Base-by-base conservation (phyloP, 768 basidiomycete genomes). In the Lentinula edodes region DNA sequence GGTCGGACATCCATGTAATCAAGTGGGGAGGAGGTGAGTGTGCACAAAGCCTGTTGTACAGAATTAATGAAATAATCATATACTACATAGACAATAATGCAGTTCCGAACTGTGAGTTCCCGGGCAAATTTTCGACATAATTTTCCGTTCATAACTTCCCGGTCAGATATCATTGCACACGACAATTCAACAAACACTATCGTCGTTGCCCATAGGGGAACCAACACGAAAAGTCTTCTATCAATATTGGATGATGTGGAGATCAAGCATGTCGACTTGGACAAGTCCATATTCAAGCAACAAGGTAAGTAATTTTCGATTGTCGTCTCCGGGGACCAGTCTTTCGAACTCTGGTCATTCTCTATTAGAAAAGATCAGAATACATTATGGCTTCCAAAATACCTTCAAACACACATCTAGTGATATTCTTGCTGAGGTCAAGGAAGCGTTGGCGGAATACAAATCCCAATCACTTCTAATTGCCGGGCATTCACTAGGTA, bases 171-270 rank as follows among this genome's bases (percentile, higher is more conserved):
- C 50, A 63, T 72, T 45, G 71, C 67, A 8, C 62, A 70, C 54
- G 66, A 71, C 50, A 56, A 46, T 12, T 50, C 52, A 28, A 50
- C 63, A 18, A 58, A 66, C 20, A 65, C 58, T 45, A 63, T 72
- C 53, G 70, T 73, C 15, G 67, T 73, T 8, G 69, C 70, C 9
- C 71, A 73, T 52, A 64, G 71, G 51, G 72, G 71, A 18, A 73
- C 71, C 12, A 60, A 71, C 39, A 41, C 64, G 42, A 35, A 55
- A 18, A 67, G 66, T 52, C 36, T 64, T 62, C 9, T 23, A 8
- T 54, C 52, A 2, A 41, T 54, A 3, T 34, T n/a, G 5, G 36
- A 18, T 35, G 52, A 54, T 36, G 18, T 54, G 2, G 2, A 35
- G 32, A 35, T 54, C 23, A 16, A 35, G 18, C 52, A 15, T 8